These are phyloP conservation scores for Myxozyma sirexii DNA, from an alignment of 805 yeast genomes.

Conservation along the genomic window DNA sequence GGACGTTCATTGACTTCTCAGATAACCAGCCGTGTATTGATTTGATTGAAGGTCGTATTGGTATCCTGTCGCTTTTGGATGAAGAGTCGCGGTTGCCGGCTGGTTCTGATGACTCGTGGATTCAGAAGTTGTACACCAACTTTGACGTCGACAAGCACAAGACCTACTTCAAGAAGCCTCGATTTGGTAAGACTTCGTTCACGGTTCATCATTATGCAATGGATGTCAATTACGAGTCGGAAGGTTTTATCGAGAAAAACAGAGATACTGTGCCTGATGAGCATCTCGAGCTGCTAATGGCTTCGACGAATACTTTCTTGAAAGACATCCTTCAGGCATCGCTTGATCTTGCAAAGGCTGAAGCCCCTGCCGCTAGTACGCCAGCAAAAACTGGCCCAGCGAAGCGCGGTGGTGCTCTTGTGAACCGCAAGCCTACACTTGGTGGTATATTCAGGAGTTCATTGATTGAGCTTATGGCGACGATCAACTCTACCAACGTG, in stretches of 20 bases:
- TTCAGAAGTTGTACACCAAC: conserved; percentile 83
- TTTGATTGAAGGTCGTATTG: conserved; percentile 84
- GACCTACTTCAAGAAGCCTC: conserved; percentile 83
- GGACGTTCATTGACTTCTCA: conserved; percentile 94
- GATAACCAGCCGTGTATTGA: conserved; percentile 97
- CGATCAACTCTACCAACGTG: conserved; percentile 91
- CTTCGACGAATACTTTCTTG: conserved; percentile 67
- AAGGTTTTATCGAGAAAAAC: conserved; percentile 94
- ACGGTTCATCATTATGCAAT: conserved; percentile 92
- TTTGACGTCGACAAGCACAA: conserved; percentile 56
- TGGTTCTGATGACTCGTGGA: conserved; percentile 91
- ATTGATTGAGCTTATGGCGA: conserved; percentile 86
- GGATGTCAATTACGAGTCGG: conserved; percentile 88
- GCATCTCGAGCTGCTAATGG: conserved; percentile 79
- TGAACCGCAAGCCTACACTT: conserved; percentile 81
- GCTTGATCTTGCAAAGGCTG: conserved; percentile 42
- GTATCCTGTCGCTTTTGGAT: conserved; percentile 83
- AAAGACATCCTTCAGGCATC: conserved; percentile 61
- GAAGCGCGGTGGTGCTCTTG: conserved; percentile 46
- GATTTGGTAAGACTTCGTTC: conserved; percentile 90
- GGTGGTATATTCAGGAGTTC: conserved; percentile 94
- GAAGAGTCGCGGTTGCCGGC: conserved; percentile 95
- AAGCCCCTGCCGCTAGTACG: conserved; percentile 32
- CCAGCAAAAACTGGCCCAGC: conserved; percentile 44
- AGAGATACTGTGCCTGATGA: conserved; percentile 98